These are phyloP conservation scores for Silene uniflora DNA, from an alignment of 148 eudicot genomes.

Conservation along the genomic window DNA sequence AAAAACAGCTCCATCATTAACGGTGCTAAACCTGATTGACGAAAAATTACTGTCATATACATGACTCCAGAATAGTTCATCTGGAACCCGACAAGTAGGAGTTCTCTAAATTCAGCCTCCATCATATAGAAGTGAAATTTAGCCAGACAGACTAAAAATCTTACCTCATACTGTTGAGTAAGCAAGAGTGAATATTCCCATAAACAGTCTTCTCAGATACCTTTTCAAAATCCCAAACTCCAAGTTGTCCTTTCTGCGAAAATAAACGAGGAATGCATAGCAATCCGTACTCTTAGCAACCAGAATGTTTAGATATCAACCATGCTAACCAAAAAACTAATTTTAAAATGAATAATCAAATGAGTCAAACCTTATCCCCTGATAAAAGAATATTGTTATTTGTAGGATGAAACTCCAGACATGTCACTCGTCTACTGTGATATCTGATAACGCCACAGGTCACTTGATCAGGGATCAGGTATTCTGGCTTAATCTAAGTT, in stretches of 20 bases:
- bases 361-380: constrained; percentile 79
- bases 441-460: constrained; percentile 84
- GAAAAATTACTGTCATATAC: constrained; percentile 3
- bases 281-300: not conserved
- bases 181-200: constrained; percentile 69
- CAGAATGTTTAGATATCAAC: not conserved
- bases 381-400: constrained; percentile 74
- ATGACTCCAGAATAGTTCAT: not conserved
- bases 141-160: not conserved
- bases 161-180: constrained; percentile 88
- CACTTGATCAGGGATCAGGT: constrained; percentile 76
- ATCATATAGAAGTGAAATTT: not conserved
- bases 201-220: constrained; percentile 90
- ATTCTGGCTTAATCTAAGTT: constrained; percentile 68
- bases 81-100: not conserved
- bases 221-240: constrained; percentile 86
- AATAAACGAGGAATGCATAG: not conserved
- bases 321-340: not conserved
- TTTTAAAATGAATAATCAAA: not conserved
- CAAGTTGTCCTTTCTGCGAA: constrained; percentile 94
- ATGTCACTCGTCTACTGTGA: constrained; percentile 89
- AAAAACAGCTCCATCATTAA: constrained; percentile 73
- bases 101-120: not conserved
- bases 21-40: constrained; percentile 59
- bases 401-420: constrained; percentile 96